Base-by-base conservation (phyloP, 2,329 filamentous ascomycete genomes). In the Colletotrichum lindemuthianum region DNA sequence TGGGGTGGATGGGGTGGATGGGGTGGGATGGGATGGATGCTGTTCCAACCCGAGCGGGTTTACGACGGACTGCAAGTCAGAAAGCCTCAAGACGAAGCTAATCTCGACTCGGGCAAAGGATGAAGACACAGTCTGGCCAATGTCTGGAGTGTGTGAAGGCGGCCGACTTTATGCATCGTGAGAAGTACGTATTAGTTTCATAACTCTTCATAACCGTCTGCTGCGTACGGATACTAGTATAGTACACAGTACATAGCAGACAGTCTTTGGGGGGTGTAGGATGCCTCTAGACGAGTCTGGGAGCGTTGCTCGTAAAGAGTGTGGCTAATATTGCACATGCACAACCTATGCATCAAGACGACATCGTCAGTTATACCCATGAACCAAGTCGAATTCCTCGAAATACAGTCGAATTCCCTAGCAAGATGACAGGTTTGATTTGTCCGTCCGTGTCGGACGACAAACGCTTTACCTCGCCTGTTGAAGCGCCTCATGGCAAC, bases 331-430 rank as follows among this genome's bases (percentile, higher is more conserved):
- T 1, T 1, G n/a, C 3, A 11, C 39, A 34, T 45, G 51, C 61
- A 65, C 45, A 61, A 52, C 4, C 15, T 56, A 65, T 65, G 61
- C 58, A 61, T 32, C 15, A 61, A 65, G 24, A 13, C 61, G 34
- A 8, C 3, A 11, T 34, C n/a, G 52, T 51, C 32, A 16, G 8
- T 54, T 32, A 51, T 3, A 1, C 24, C 24, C 24, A 24, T 24
- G 24, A 52, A 13, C 51, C 58, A 13, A 13, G 32, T 61, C 9
- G 9, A 37, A 51, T 15, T 54, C 15, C 24, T 48, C 40, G 39
- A 61, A 41, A 43, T 24, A 24, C 24, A 24, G 24, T 24, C 24
- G 24, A 24, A 24, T 24, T 24, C 24, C 24, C 24, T 24, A 24
- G 24, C 24, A 24, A 24, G 24, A 24, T 45, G 54, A 48, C 53